Evolutionary conservation across 2,329 filamentous ascomycete genomes (phyloP).

Genomic region (Monascus ruber): DNA sequence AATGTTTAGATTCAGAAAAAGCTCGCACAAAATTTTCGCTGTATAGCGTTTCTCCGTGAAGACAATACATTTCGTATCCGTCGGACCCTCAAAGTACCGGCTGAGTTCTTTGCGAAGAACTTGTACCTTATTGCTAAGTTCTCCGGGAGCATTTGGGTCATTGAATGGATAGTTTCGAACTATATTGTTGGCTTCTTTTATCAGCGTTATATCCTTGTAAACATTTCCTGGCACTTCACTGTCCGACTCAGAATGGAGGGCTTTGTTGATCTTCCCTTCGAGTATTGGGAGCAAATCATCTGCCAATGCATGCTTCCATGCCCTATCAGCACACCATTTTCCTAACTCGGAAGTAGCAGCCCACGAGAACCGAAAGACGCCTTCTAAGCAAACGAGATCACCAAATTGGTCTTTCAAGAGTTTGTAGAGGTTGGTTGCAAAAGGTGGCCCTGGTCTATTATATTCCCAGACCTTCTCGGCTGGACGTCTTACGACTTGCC

Average conservation of each 20-base stretch:
- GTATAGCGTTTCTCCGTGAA: slow-evolving; percentile 75
- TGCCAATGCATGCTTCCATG: slow-evolving; percentile 61
- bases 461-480: slow-evolving; percentile 48
- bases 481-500: slow-evolving; percentile 48
- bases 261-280: slow-evolving; percentile 36
- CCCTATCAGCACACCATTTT: slow-evolving; percentile 70
- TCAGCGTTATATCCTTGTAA: slow-evolving; percentile 43
- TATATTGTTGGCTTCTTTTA: slow-evolving; percentile 48
- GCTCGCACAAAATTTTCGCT: slow-evolving; percentile 57
- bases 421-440: slow-evolving; percentile 54
- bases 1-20: slow-evolving; percentile 52
- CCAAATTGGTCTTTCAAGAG: slow-evolving; percentile 44
- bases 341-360: slow-evolving; percentile 58
- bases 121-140: slow-evolving; percentile 63
- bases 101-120: slow-evolving; percentile 50
- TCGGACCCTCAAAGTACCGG: slow-evolving; percentile 49
- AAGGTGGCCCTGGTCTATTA: slow-evolving; percentile 41
- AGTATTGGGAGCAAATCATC: slow-evolving; percentile 52
- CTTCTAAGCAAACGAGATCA: slow-evolving; percentile 42
- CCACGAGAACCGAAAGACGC: slow-evolving; percentile 49
- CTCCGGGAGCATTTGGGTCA: slow-evolving; percentile 22
- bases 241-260: slow-evolving; percentile 1
- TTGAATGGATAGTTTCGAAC: slow-evolving; percentile 44
- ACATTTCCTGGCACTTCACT: slow-evolving; percentile 23
- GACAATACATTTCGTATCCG: slow-evolving; percentile 63